A percentile compares a stretch with the other conserved stretches of the same genome.
phyloP scores from a whole-genome alignment of 257 asterid species.

The Solanum pimpinellifolium region DNA sequence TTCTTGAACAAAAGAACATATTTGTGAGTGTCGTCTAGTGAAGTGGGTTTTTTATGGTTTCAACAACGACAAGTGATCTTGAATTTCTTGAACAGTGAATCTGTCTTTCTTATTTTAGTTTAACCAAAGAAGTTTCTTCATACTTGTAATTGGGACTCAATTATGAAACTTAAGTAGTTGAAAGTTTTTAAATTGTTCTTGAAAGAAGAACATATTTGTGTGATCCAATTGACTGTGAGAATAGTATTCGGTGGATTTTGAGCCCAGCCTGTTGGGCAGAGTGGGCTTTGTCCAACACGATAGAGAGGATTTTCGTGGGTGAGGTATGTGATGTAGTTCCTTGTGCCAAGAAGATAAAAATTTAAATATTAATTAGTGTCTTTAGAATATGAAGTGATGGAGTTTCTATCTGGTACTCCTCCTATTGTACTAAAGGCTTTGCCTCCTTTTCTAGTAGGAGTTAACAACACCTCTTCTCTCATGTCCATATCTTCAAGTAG shows the following conservation, averaged over 20 bases:
- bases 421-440: not conserved
- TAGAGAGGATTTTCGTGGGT: not conserved
- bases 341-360: not conserved
- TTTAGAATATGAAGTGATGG: not conserved
- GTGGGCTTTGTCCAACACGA: not conserved
- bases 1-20: not conserved
- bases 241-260: not conserved
- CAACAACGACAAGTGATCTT: not conserved
- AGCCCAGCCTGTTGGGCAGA: not conserved
- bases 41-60: not conserved
- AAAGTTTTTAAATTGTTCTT: not conserved
- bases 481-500: not conserved
- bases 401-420: not conserved
- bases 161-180: not conserved
- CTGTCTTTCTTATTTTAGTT: not conserved
- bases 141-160: not conserved
- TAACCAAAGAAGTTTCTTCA: not conserved
- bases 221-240: not conserved
- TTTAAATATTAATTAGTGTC: not conserved
- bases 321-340: not conserved
- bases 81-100: not conserved
- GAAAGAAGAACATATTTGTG: not conserved
- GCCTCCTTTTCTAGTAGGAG: not conserved
- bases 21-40: not conserved
- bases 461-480: not conserved